Percentiles rank a stretch among this genome's conserved stretches.
These are phyloP conservation scores for Pseudopyrenochaeta lycopersici DNA, from an alignment of 2,329 filamentous ascomycete species.

Conservation along the genomic window DNA sequence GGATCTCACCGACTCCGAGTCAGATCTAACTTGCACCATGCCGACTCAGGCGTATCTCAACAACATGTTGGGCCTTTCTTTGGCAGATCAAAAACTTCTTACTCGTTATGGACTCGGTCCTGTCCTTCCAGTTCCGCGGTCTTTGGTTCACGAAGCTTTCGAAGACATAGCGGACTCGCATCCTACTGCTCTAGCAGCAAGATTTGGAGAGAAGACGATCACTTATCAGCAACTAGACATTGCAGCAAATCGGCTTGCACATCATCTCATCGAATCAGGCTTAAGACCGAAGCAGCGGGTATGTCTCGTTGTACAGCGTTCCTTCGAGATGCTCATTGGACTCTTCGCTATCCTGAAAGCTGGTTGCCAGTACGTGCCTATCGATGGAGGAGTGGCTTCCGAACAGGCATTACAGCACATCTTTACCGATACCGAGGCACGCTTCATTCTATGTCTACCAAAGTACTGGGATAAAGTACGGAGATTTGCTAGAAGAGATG, in stretches of 20 bases:
- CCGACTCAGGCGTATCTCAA: slow-evolving; percentile 6
- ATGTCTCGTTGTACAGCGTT: slow-evolving; percentile 64
- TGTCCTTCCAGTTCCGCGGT: slow-evolving; percentile 20
- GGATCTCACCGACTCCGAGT: background rate
- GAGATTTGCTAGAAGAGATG: slow-evolving; percentile 17
- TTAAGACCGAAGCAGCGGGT: slow-evolving; percentile 54
- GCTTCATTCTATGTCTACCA: slow-evolving; percentile 59
- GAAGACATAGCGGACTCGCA: slow-evolving; percentile 36
- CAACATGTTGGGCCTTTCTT: slow-evolving; percentile 22
- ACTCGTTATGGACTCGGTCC: slow-evolving; percentile 36
- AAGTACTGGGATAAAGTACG: slow-evolving; percentile 40
- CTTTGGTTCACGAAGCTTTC: slow-evolving; percentile 37
- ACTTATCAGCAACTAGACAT: slow-evolving; percentile 42
- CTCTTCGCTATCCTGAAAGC: slow-evolving; percentile 66
- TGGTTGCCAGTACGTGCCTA: slow-evolving; percentile 67
- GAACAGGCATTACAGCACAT: slow-evolving; percentile 56
- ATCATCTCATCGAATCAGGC: slow-evolving; percentile 40
- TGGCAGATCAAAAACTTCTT: slow-evolving; percentile 29
- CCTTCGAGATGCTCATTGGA: slow-evolving; percentile 66
- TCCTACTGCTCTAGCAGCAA: slow-evolving; percentile 33
- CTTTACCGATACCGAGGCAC: slow-evolving; percentile 57
- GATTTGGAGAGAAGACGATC: slow-evolving; percentile 26
- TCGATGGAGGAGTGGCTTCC: slow-evolving; percentile 61
- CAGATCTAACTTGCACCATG: slow-evolving; percentile 3
- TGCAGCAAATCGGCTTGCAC: slow-evolving; percentile 41